Percentiles rank a stretch among this genome's conserved stretches.
Conservation (phyloP, 1,139 yeast species). For the Candida sanyaensis region DNA sequence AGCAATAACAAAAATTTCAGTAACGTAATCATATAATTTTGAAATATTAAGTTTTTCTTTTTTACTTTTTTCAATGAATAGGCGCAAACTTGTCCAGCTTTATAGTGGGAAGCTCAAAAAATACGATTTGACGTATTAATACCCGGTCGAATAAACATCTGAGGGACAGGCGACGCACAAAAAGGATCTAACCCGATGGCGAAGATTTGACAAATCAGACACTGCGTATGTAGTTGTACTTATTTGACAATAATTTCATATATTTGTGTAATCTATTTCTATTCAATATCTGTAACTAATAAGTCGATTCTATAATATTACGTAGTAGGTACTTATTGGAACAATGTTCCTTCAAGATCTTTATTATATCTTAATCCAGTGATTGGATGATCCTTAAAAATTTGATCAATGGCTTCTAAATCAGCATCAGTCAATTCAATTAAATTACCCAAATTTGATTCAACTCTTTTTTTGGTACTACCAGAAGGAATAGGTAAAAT, state of each 20-base stretch:
- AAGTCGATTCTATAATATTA: neutral
- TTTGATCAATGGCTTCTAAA: conserved; percentile 47
- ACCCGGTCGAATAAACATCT: too few relatives aligned
- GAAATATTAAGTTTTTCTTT: too few relatives aligned
- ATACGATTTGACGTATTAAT: too few relatives aligned
- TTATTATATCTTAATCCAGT: conserved; percentile 19
- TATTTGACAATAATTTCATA: too few relatives aligned
- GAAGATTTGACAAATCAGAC: too few relatives aligned
- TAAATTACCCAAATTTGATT: conserved; percentile 52
- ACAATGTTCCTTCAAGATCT: conserved; percentile 14
- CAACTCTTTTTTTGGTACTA: conserved; percentile 56
- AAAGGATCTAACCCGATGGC: too few relatives aligned
- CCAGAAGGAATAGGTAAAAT: conserved; percentile 82
- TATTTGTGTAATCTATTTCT: neutral
- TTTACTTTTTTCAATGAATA: too few relatives aligned
- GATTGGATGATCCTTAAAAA: conserved; percentile 22
- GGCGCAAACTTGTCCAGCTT: too few relatives aligned
- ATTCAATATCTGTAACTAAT: neutral
- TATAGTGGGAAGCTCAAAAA: too few relatives aligned
- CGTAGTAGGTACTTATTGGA: conserved; percentile 9
- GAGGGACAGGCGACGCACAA: too few relatives aligned
- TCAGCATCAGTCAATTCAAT: conserved; percentile 54
- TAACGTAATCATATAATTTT: neutral
- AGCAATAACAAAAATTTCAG: neutral
- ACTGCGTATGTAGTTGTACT: too few relatives aligned